These are phyloP conservation scores for Austroboletus eburneus DNA, from an alignment of 768 basidiomycete species.

Conservation along the genomic window DNA sequence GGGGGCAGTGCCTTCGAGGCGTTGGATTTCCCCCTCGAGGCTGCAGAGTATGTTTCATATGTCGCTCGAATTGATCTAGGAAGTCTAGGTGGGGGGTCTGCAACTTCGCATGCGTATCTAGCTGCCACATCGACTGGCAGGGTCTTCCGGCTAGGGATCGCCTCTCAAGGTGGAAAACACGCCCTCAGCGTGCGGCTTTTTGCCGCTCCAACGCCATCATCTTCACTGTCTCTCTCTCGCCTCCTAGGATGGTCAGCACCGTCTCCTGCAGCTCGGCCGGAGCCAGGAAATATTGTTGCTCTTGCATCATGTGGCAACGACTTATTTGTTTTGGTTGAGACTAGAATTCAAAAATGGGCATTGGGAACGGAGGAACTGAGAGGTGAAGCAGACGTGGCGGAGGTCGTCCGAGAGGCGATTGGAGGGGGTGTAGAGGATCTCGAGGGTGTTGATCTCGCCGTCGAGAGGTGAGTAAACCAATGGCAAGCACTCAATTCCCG, in stretches of 20 bases:
- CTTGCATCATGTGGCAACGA: constrained; percentile 52
- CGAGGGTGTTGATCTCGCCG: constrained; percentile 66
- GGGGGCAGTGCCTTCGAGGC: constrained; percentile 64
- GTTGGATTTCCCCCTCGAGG: constrained; percentile 41
- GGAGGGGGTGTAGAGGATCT: constrained; percentile 54
- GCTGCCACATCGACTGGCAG: constrained; percentile 64
- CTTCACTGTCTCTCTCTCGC: constrained; percentile 41
- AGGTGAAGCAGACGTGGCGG: constrained; percentile 53
- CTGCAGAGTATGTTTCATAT: constrained; percentile 55
- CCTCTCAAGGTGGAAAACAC: constrained; percentile 66
- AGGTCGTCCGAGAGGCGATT: constrained; percentile 45
- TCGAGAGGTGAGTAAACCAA: constrained; percentile 45
- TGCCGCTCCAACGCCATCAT: constrained; percentile 43
- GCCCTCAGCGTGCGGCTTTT: constrained; percentile 58
- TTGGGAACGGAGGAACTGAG: constrained; percentile 51
- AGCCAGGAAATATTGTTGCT: constrained; percentile 61
- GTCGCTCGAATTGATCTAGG: constrained; percentile 64
- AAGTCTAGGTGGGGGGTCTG: constrained; percentile 8
- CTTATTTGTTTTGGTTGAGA: constrained; percentile 67
- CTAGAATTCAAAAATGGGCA: constrained; percentile 65
- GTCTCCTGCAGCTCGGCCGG: constrained; percentile 36
- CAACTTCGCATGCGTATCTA: constrained; percentile 39
- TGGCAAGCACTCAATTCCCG: background rate
- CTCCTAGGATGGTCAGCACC: constrained; percentile 41
- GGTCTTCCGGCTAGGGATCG: constrained; percentile 59